Percentiles rank a stretch among this genome's conserved stretches.
Evolutionary conservation across 2,329 filamentous ascomycete species (phyloP).

Genomic region (Huntiella abstrusa): DNA sequence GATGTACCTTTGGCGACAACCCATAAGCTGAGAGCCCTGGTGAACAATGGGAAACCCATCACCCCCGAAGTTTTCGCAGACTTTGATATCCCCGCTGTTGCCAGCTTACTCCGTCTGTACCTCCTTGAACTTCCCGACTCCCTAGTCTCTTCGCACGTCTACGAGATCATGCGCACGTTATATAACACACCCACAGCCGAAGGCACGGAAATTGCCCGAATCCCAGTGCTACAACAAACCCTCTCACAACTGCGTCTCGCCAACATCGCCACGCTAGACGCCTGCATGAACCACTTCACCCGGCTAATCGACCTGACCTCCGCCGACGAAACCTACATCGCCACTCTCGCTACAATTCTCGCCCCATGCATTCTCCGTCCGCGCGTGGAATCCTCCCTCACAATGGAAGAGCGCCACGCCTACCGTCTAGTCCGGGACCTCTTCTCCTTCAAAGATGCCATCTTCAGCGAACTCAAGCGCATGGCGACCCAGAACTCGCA

Average conservation of each 20-base stretch:
- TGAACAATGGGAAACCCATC: slow-evolving; percentile 77
- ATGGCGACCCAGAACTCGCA: slow-evolving; percentile 53
- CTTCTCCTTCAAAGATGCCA: slow-evolving; percentile 81
- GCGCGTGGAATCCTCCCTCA: slow-evolving; percentile 70
- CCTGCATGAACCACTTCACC: slow-evolving; percentile 95
- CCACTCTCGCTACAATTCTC: slow-evolving; percentile 52
- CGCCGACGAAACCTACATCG: slow-evolving; percentile 71
- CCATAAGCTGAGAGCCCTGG: slow-evolving; percentile 60
- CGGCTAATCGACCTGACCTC: slow-evolving; percentile 92
- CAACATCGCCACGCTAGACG: slow-evolving; percentile 97
- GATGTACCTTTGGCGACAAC: slow-evolving; percentile 74
- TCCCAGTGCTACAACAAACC: slow-evolving; percentile 87
- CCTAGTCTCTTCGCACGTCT: slow-evolving; percentile 93
- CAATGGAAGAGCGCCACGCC: slow-evolving; percentile 86
- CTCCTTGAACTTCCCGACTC: slow-evolving; percentile 91
- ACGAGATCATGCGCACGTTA: slow-evolving; percentile 96
- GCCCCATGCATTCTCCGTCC: slow-evolving; percentile 80
- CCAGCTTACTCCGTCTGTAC: slow-evolving; percentile 82
- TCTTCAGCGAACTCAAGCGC: slow-evolving; percentile 91
- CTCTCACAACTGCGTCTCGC: slow-evolving; percentile 85
- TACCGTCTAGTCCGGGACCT: slow-evolving; percentile 82
- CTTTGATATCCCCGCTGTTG: slow-evolving; percentile 87
- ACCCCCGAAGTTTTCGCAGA: slow-evolving; percentile 59
- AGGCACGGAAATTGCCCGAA: slow-evolving; percentile 54
- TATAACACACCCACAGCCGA: slow-evolving; percentile 71